Evolutionary conservation across 1,284 basidiomycete species (phyloP).

Genomic region (Porphyrellus sp.): DNA sequence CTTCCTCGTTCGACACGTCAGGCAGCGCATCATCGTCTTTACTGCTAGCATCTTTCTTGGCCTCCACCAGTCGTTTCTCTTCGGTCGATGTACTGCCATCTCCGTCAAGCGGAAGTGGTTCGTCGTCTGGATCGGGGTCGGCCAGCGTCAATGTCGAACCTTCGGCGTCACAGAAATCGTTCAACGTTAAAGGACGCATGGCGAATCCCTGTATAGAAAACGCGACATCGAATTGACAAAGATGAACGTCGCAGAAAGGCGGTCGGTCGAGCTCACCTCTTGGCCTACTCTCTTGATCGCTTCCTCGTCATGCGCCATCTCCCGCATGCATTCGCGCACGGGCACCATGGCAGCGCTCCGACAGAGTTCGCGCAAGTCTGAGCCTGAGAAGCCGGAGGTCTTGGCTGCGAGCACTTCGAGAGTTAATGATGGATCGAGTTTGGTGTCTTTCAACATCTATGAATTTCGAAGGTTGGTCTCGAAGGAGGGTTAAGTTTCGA

Average conservation of each 20-base stretch:
- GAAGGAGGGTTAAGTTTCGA: neutral
- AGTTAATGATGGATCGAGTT: slow-evolving; percentile 64
- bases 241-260: neutral
- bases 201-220: slow-evolving; percentile 59
- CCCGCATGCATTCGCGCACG: slow-evolving; percentile 81
- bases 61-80: neutral
- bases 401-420: slow-evolving; percentile 66
- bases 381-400: slow-evolving; percentile 83
- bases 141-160: slow-evolving; percentile 36
- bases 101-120: slow-evolving; percentile 19
- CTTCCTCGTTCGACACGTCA: slow-evolving; percentile 2
- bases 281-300: slow-evolving; percentile 51
- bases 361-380: slow-evolving; percentile 94
- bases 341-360: slow-evolving; percentile 90
- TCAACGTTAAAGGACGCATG: slow-evolving; percentile 64
- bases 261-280: slow-evolving; percentile 43
- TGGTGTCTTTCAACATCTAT: slow-evolving; percentile 83
- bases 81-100: neutral
- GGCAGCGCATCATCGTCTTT: neutral
- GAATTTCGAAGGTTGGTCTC: neutral
- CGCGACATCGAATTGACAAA: neutral
- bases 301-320: slow-evolving; percentile 51
- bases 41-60: neutral
- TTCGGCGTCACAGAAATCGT: slow-evolving; percentile 70
- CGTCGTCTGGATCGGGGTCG: slow-evolving; percentile 33